Evolutionary conservation across 352 stramenopile genomes (phyloP), one percentile per base, ranked within the genome.

Genomic region (Hyaloperonospora arabidopsidis): DNA sequence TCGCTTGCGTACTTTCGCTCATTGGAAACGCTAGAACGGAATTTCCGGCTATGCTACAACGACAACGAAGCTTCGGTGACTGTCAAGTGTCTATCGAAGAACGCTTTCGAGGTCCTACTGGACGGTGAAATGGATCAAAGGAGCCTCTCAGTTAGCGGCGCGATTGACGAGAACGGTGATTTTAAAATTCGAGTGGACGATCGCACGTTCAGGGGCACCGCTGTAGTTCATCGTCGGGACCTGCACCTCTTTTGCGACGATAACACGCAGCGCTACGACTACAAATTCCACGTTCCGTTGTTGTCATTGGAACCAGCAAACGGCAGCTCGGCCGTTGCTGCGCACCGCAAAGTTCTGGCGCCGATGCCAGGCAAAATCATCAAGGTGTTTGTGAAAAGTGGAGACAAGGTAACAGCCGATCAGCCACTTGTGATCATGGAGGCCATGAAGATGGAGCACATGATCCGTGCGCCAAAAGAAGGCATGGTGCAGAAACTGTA

Each of bases 371-470:
- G 92, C 43, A 97, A 96, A 63, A 88, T 98, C 54, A 86, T 95
- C 43, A 87, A 92, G 47, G 83, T 98, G 47, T 65, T 93, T 54
- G 80, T 90, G 53, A 76, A 86, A 45, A 76, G 72, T n/a, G 94
- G 95, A 18, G 84, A 98, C 38, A 51, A 29, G 6, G 94, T 98
- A 43, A 71, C 67, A 11, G 70, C 74, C 45, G 93, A 95, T 56
- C 83, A 98, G 58, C 71, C 91, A 14, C 61, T 98, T 38, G 44
- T 98, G 46, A 95, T 98, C 53, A 93, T 98, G 76, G 94, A 98
- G 68, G 93, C 95, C 22, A 98, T 98, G 94, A 98, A 98, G 77
- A 98, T 98, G 95, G 90, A 98, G 61, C 77, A 90, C 63, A 68
- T 82, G 45, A 86, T 93, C 43, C 78, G 81, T 28, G 78, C 82